phyloP scores from a whole-genome alignment of 2,329 filamentous ascomycete species.

The Magnaporthiopsis incrustans region DNA sequence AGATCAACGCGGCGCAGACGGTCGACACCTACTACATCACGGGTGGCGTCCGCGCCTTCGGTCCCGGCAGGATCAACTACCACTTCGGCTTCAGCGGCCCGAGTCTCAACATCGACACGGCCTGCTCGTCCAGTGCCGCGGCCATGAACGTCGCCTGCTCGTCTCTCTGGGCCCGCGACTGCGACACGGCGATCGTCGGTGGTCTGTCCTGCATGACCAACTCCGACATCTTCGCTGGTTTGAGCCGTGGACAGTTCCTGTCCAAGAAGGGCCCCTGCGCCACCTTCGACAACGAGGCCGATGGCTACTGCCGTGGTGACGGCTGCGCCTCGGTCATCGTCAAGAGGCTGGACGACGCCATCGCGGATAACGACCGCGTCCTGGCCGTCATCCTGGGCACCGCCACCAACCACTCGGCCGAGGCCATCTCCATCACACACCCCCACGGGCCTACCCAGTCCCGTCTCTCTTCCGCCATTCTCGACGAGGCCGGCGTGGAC shows the following conservation, averaged over 20 bases:
- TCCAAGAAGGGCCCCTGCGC: slow-evolving; percentile 71
- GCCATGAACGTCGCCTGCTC: slow-evolving; percentile 67
- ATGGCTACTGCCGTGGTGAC: slow-evolving; percentile 78
- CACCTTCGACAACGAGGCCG: slow-evolving; percentile 71
- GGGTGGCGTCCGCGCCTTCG: slow-evolving; percentile 33
- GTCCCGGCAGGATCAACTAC: slow-evolving; percentile 59
- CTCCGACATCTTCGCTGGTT: slow-evolving; percentile 69
- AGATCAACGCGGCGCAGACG: slow-evolving; percentile 65
- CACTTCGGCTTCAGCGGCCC: slow-evolving; percentile 71
- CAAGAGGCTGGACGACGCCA: slow-evolving; percentile 72
- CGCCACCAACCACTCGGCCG: slow-evolving; percentile 73
- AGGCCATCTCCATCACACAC: slow-evolving; percentile 75
- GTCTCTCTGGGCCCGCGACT: slow-evolving; percentile 66
- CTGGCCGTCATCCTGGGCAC: slow-evolving; percentile 69
- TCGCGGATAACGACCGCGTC: slow-evolving; percentile 67
- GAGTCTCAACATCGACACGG: slow-evolving; percentile 67
- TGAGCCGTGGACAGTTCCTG: slow-evolving; percentile 70
- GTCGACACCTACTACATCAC: slow-evolving; percentile 51
- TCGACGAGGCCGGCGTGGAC: slow-evolving; percentile 66
- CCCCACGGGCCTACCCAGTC: slow-evolving; percentile 73
- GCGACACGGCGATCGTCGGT: slow-evolving; percentile 73
- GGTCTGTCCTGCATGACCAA: slow-evolving; percentile 74
- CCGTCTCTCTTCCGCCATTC: slow-evolving; percentile 59
- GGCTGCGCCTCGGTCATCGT: slow-evolving; percentile 66
- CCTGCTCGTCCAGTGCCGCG: slow-evolving; percentile 66